A percentile compares a stretch with the other conserved stretches of the same genome.
Evolutionary conservation across 306 rosid genomes (phyloP).

Genomic region (Albizia julibrissin): DNA sequence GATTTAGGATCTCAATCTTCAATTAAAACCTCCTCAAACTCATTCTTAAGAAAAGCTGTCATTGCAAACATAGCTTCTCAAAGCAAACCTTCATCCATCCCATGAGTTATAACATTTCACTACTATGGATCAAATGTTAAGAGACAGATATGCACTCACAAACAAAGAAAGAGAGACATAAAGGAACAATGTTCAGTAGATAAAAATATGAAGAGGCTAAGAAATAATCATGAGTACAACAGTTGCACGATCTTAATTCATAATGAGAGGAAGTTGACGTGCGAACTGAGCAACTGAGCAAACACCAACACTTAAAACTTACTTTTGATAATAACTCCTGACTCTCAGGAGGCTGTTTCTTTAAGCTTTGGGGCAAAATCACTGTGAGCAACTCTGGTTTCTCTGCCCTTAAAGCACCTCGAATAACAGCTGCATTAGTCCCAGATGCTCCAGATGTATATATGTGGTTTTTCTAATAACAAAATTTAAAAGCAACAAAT

Average conservation of each 20-base stretch:
- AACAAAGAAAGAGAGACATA: not conserved
- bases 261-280: not conserved
- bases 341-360: conserved; percentile 97
- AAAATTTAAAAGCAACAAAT: conserved; percentile 30
- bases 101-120: not conserved
- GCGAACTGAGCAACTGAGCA: conserved; percentile 8
- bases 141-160: not conserved
- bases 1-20: conserved; percentile 1
- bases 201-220: not conserved
- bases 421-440: conserved; percentile 98
- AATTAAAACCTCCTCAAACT: not conserved
- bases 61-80: not conserved
- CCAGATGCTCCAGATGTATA: conserved; percentile 99
- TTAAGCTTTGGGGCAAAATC: conserved; percentile 95
- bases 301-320: conserved; percentile 37
- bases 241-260: not conserved
- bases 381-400: conserved; percentile 97
- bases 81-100: not conserved
- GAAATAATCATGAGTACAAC: not conserved
- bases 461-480: conserved; percentile 87
- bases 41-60: not conserved
- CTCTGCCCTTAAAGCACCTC: conserved; percentile 99
- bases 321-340: conserved; percentile 96
- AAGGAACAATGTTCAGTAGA: not conserved
- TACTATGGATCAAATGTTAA: not conserved